Base-by-base conservation (phyloP, 495 filamentous ascomycete genomes). In the Hypoxylon perforatum region DNA sequence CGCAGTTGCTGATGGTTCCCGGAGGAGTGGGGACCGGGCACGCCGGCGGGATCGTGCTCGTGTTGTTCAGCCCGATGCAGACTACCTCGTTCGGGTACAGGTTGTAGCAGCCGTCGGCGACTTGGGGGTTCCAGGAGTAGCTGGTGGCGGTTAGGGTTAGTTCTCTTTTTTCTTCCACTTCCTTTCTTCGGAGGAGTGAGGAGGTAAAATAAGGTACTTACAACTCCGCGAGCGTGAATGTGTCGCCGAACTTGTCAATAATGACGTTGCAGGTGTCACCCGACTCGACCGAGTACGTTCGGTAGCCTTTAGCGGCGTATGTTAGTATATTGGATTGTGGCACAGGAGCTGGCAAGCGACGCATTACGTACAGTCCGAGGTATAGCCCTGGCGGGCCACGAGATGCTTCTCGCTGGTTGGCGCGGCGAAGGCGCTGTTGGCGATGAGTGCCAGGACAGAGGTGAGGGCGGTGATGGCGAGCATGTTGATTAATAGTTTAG, bases 81-180 rank as follows among this genome's bases (percentile, higher is more conserved):
- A 73, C 70, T n/a, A 47, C 9, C 30, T 73, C 53, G 8, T 63
- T 60, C 8, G 56, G 58, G 36, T 39, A 64, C 18, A 73, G 60
- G 63, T 73, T 73, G 41, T 45, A 54, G 67, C 70, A 73, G 50
- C 36, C 22, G 45, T 30, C 22, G 39, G 55, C 38, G 12, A 73
- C 67, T 45, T 71, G 36, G 6, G 71, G 71, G 61, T 73, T 73
- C 71, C 68, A 71, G 2, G 59, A n/a, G 52, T 73, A 73, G 57
- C 71, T 73, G 21, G 18, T 12, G 4, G 4, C 14, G 22, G 46
- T 28, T 3, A 4, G 3, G 25, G 15, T 64, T 73, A 64, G 60
- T 18, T 35, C 18, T n/a, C 38, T n/a, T 41, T 18, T 9, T 33
- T 9, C 8, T 10, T 4, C 30, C 7, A 10, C 30, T 33, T 33